Conservation (phyloP, 2,329 filamentous ascomycete genomes). For the Orbilia ellipsospora region DNA sequence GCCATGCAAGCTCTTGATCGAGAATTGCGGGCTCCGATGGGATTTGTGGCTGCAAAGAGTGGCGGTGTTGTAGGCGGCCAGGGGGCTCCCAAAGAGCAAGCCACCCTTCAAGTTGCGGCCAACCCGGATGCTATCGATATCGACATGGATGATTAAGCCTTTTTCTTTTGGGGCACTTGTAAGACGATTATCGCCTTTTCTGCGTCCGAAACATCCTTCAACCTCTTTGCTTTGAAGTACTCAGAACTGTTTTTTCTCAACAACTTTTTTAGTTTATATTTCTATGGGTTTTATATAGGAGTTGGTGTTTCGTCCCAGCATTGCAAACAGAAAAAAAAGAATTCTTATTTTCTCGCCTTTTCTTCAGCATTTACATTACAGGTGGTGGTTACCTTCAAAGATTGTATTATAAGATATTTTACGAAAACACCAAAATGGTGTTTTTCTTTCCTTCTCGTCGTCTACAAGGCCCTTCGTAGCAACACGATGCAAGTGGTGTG, state of each 20-base stretch:
- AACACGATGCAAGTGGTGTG: not conserved
- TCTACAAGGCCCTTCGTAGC: not conserved
- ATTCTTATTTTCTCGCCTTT: slow-evolving; percentile 14
- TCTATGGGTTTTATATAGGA: slow-evolving; percentile 41
- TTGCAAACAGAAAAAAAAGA: slow-evolving; percentile 27
- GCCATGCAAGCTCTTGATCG: slow-evolving; percentile 90
- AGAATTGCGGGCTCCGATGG: slow-evolving; percentile 85
- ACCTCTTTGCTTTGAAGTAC: too few species aligned
- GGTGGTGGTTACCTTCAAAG: slow-evolving; percentile 19
- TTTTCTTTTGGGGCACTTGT: slow-evolving; percentile 7
- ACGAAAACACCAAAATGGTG: not conserved
- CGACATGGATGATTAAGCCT: slow-evolving; percentile 72
- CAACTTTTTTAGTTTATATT: slow-evolving; percentile 8
- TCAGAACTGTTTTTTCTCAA: not conserved
- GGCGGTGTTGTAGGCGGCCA: slow-evolving; percentile 73
- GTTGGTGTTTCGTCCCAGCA: slow-evolving; percentile 39
- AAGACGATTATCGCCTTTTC: not conserved
- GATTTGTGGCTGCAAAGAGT: slow-evolving; percentile 88
- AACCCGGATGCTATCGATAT: slow-evolving; percentile 90
- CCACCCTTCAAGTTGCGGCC: slow-evolving; percentile 66
- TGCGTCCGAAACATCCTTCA: too few species aligned
- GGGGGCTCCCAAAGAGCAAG: slow-evolving; percentile 59
- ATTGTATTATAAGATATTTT: slow-evolving; percentile 55
- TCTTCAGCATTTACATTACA: slow-evolving; percentile 21
- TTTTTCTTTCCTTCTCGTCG: not conserved